phyloP scores from a whole-genome alignment of 129 eudicot genomes.

The Apium graveolens region DNA sequence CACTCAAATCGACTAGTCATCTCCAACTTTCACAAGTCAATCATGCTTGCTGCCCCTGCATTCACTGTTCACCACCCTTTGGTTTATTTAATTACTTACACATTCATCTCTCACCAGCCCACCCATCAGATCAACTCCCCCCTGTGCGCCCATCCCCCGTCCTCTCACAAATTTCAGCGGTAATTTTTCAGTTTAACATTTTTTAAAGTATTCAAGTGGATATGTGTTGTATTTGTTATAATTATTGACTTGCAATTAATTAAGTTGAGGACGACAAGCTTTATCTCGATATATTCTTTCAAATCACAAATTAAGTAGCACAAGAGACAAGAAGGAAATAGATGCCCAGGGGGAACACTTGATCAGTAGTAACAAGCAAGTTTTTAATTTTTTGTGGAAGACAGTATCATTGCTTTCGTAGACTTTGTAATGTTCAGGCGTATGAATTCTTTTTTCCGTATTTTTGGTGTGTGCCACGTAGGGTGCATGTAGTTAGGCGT shows the following conservation, averaged over 20 bases:
- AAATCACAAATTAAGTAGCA: neutral
- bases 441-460: no score
- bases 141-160: neutral
- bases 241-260: no score
- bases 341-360: constrained; percentile 9
- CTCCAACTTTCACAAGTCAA: constrained; percentile 10
- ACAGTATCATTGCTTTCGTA: constrained; percentile 7
- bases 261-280: neutral
- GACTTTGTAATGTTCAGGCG: no score
- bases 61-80: neutral
- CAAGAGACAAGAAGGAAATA: neutral
- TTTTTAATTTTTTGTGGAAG: constrained; percentile 3
- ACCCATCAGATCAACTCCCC: neutral
- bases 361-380: constrained; percentile 8
- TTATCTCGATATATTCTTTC: neutral
- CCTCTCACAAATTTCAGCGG: neutral
- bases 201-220: no score
- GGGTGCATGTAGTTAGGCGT: no score
- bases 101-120: neutral
- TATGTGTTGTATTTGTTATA: no score
- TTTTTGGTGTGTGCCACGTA: no score
- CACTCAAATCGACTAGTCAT: neutral
- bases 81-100: neutral
- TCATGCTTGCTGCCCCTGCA: neutral
- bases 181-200: neutral